Conservation (phyloP, 2,329 filamentous ascomycete species). For the Alternaria metachromatica region DNA sequence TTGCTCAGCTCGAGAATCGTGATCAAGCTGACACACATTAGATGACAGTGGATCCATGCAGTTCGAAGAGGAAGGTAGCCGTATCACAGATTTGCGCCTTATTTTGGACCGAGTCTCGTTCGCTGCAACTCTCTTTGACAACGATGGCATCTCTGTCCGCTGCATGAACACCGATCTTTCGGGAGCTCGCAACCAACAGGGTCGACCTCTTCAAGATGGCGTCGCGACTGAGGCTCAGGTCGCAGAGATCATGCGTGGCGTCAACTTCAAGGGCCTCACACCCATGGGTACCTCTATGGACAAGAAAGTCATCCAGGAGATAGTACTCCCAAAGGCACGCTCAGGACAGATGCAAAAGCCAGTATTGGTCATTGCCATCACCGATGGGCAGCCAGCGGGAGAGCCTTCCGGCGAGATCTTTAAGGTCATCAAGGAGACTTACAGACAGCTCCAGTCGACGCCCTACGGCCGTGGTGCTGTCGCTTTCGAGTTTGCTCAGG, state of each 20-base stretch:
- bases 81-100: conserved; percentile 70
- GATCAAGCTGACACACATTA: conserved; percentile 26
- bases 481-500: conserved; percentile 72
- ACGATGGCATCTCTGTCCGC: conserved; percentile 70
- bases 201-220: conserved; percentile 56
- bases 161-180: conserved; percentile 70
- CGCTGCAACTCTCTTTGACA: conserved; percentile 71
- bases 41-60: conserved; percentile 75
- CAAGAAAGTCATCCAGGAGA: conserved; percentile 68
- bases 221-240: conserved; percentile 66
- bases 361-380: conserved; percentile 69
- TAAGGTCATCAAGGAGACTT: conserved; percentile 63
- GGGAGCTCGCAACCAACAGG: conserved; percentile 30
- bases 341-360: conserved; percentile 66
- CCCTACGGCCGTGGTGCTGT: conserved; percentile 66
- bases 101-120: conserved; percentile 69
- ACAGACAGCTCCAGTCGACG: conserved; percentile 41
- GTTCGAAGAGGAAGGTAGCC: conserved; percentile 70
- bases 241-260: conserved; percentile 62
- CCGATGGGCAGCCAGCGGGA: conserved; percentile 70
- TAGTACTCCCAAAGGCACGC: conserved; percentile 62
- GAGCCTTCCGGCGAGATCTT: conserved; percentile 64
- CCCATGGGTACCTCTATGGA: conserved; percentile 69
- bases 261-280: conserved; percentile 70
- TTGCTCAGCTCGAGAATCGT: not conserved